These are phyloP conservation scores for Teratosphaeriaceae sp. DNA, from an alignment of 2,329 filamentous ascomycete genomes.

Conservation along the genomic window DNA sequence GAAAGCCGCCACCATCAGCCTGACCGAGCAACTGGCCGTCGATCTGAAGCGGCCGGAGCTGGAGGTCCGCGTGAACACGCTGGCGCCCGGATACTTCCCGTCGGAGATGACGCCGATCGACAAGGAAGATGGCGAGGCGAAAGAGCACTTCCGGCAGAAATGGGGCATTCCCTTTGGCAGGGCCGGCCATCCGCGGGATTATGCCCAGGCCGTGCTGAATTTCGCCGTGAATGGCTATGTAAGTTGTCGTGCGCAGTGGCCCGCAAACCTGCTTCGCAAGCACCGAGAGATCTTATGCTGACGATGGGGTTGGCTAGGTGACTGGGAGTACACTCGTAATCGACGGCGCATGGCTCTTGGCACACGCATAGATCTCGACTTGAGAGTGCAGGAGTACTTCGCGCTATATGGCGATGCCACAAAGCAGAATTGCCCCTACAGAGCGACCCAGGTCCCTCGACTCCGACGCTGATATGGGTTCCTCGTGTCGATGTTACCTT, in stretches of 20 bases:
- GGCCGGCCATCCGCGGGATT: conserved; percentile 35
- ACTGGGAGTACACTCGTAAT: conserved; percentile 58
- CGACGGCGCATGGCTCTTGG: conserved; percentile 54
- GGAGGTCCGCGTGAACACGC: conserved; percentile 50
- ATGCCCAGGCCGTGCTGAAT: conserved; percentile 50
- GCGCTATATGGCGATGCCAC: too few species aligned
- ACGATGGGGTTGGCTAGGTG: conserved; percentile 38
- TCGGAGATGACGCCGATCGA: conserved; percentile 50
- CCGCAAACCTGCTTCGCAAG: too few species aligned
- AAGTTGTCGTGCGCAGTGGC: background rate
- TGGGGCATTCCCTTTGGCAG: conserved; percentile 33
- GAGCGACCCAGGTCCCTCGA: too few species aligned
- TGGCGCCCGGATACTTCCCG: conserved; percentile 52
- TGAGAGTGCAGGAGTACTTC: background rate
- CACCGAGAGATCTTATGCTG: background rate
- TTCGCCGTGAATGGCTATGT: conserved; percentile 41
- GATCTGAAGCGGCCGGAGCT: conserved; percentile 45
- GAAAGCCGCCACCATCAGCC: conserved; percentile 46
- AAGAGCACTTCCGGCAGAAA: conserved; percentile 31
- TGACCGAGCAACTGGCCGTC: conserved; percentile 50
- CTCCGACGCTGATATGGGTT: too few species aligned
- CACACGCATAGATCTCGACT: conserved; percentile 16
- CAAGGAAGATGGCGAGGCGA: conserved; percentile 47
- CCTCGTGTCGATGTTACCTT: too few species aligned
- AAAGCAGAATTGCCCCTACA: too few species aligned